phyloP scores from a whole-genome alignment of 345 rosid genomes.

The Eucalyptus pumila region DNA sequence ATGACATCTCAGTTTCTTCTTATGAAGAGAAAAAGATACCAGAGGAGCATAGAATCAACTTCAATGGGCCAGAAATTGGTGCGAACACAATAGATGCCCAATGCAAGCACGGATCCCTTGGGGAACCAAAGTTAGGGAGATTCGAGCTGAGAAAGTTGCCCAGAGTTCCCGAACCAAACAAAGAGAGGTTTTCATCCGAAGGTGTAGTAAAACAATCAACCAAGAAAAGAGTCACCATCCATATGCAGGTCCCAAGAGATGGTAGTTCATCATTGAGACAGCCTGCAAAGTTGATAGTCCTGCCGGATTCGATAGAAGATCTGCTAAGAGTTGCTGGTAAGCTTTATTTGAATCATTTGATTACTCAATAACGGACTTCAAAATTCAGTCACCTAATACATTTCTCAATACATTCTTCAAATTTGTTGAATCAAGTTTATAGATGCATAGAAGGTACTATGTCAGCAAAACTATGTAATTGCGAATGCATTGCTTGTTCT shows the following conservation, averaged over 20 bases:
- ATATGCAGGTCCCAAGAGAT: conserved; percentile 23
- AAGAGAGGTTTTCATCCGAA: not conserved
- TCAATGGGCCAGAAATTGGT: conserved; percentile 12
- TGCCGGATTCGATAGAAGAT: conserved; percentile 74
- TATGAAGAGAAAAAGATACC: conserved; percentile 19
- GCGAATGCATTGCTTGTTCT: not conserved
- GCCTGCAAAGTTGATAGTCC: conserved; percentile 49
- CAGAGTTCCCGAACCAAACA: conserved; percentile 12
- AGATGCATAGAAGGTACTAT: not conserved
- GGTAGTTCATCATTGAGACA: conserved; percentile 12
- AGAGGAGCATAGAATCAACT: conserved; percentile 43
- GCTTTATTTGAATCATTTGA: conserved; percentile 10
- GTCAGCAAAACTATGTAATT: not conserved
- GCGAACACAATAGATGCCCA: not conserved
- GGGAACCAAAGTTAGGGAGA: conserved; percentile 3
- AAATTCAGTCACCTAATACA: not conserved
- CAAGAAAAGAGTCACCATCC: conserved; percentile 73
- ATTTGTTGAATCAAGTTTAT: not conserved
- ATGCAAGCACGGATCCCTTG: conserved; percentile 4
- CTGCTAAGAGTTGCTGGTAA: conserved; percentile 79
- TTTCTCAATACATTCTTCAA: not conserved
- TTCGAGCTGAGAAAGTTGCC: conserved; percentile 3
- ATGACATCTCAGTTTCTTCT: conserved; percentile 25
- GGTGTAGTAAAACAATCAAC: conserved; percentile 4
- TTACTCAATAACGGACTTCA: not conserved